Evolutionary conservation across 2,329 filamentous ascomycete genomes (phyloP), one percentile per base, ranked within the genome.

Genomic region (Hypoxylon sp.): DNA sequence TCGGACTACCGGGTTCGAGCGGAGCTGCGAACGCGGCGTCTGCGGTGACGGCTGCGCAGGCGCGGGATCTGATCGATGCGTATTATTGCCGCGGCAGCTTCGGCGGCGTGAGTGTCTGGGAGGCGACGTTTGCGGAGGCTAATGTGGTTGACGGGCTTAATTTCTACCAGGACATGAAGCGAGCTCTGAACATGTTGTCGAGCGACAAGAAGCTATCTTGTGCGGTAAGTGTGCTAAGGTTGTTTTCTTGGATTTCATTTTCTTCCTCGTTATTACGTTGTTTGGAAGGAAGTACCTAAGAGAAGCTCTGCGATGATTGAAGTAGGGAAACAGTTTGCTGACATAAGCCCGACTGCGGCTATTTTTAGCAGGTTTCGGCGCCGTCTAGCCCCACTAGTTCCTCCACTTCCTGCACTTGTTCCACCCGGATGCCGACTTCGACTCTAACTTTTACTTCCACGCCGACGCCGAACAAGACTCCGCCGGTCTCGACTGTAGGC

Each of bases 21-120:
- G 59, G 30, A 0, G 73, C 76, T 5, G 78, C 76, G 2, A 71
- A 64, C 25, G 55, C 73, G 2, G 80, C 79, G 25, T 70, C 64
- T 4, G 80, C 83, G 61, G 71, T 83, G 11, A 58, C 72, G 4
- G 77, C 78, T 1, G 68, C 71, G 7, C 72, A 76, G 34, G 72
- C 82, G 47, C 74, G 78, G 71, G 67, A 76, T 9, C 57, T 84
- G 12, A 73, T 83, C 56, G 79, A 79, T 58, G 70, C 77, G 57
- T 77, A 79, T 68, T 78, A 79, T 65, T 77, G 76, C 67, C 75
- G 74, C 16, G n/a, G 68, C 5, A 76, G 78, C 65, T 84, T 83
- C 57, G 82, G 80, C 27, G 83, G 82, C 63, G 74, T 85, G 16
- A 81, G 80, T 11, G 73, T 85, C 46, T 84, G 82, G 82, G 83